Evolutionary conservation across 2,329 filamentous ascomycete species (phyloP).

Genomic region (Fonsecaea multimorphosa): DNA sequence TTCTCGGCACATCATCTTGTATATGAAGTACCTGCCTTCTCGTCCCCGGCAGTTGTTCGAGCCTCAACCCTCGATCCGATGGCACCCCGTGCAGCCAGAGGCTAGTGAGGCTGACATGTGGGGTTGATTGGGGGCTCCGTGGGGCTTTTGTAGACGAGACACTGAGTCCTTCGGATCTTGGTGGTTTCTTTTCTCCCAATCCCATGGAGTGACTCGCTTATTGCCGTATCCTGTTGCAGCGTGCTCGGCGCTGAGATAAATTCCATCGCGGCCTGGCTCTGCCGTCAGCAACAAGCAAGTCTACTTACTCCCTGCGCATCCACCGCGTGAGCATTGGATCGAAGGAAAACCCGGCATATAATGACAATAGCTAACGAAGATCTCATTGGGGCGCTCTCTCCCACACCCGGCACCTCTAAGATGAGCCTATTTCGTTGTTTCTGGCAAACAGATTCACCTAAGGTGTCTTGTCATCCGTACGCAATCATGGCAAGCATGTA

Average conservation of each 20-base stretch:
- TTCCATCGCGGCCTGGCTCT: neutral
- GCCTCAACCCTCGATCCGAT: conserved; percentile 15
- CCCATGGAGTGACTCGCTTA: neutral
- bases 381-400: neutral
- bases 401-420: neutral
- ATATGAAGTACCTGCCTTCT: neutral
- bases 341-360: neutral
- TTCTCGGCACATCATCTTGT: neutral
- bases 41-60: conserved; percentile 18
- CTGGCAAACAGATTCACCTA: neutral
- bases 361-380: neutral
- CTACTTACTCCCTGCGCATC: neutral
- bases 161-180: neutral
- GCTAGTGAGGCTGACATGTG: conserved; percentile 9
- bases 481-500: neutral
- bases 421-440: neutral
- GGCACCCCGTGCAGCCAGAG: neutral
- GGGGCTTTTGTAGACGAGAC: neutral
- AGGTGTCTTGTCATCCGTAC: neutral
- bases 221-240: neutral
- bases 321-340: neutral
- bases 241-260: neutral
- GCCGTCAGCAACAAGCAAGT: neutral
- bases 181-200: neutral
- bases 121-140: conserved; percentile 6